Evolutionary conservation across 1,284 basidiomycete species (phyloP), one percentile per base, ranked within the genome.

Genomic region (Leccinum huronense): DNA sequence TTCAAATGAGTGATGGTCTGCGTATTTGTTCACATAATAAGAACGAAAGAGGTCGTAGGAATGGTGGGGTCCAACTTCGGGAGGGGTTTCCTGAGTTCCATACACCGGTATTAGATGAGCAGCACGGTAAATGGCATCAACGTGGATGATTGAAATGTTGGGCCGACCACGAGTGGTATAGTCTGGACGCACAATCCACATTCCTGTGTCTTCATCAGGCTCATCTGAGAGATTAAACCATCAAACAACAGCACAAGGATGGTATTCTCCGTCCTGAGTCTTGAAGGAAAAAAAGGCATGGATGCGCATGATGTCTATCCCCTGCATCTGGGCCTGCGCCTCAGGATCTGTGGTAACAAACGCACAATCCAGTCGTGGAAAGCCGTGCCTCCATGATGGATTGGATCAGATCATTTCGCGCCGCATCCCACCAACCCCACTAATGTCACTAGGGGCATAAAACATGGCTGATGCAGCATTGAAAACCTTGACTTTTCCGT

Each of bases 391-490:
- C 36, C 56, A 57, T 27, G 36, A 23, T 38, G 55, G 55, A n/a
- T 13, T 34, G n/a, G 55, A 56, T 11, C 23, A 23, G 38, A 57
- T 57, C 2, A 23, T 34, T 27, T 57, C 56, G 5, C 36, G 9
- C 10, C 23, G 23, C 56, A 57, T 57, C 16, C 56, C 56, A 38
- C 33, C 19, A 6, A 38, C 23, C 11, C 36, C 33, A 38, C 56
- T 38, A 13, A 57, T 13, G 23, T 57, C 56, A 23, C 56, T 57
- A n/a, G 56, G 36, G 31, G 56, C 56, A 27, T 57, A 57, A 13
- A 57, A 57, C 33, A 5, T 36, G 13, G 36, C 4, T 16, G 33
- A 38, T 23, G 56, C 56, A 8, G 56, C 16, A 27, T 57, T 57
- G 7, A 38, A 56, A 27, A 56, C 36, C 23, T 19, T 23, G 8